Conservation (phyloP, 148 eudicot genomes). For the Simmondsia chinensis region DNA sequence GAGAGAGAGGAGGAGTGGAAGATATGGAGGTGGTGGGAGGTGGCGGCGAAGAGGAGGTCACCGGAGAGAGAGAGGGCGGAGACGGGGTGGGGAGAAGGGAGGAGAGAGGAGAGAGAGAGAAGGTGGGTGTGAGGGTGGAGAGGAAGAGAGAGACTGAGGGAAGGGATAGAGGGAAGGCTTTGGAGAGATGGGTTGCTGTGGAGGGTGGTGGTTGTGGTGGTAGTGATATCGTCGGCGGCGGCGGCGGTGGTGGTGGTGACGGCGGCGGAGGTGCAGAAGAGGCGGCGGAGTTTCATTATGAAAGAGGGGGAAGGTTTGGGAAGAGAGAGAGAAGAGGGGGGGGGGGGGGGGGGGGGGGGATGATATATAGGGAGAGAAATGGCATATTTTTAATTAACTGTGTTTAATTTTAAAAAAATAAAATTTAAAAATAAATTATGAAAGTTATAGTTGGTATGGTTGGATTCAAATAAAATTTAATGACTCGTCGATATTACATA, state of each 20-base stretch:
- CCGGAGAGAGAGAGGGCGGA: constrained; percentile 33
- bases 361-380: too few relatives aligned
- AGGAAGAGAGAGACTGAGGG: constrained; percentile 43
- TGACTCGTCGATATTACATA: too few relatives aligned
- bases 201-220: constrained; percentile 17
- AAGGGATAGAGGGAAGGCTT: constrained; percentile 64
- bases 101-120: constrained; percentile 22
- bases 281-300: constrained; percentile 30
- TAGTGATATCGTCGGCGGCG: constrained; percentile 7
- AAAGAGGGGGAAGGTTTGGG: too few relatives aligned
- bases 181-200: constrained; percentile 42
- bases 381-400: too few relatives aligned
- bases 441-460: too few relatives aligned
- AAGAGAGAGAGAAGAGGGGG: too few relatives aligned
- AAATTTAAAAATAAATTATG: too few relatives aligned
- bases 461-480: too few relatives aligned
- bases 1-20: constrained; percentile 10
- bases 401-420: too few relatives aligned
- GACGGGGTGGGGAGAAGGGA: constrained; percentile 49
- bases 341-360: too few relatives aligned
- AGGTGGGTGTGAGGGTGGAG: constrained; percentile 20
- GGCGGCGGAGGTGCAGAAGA: constrained; percentile 23
- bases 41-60: constrained; percentile 28
- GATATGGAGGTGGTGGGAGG: constrained; percentile 21
- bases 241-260: background rate